Evolutionary conservation across 345 rosid species (phyloP).

Genomic region (Hibiscus syriacus): DNA sequence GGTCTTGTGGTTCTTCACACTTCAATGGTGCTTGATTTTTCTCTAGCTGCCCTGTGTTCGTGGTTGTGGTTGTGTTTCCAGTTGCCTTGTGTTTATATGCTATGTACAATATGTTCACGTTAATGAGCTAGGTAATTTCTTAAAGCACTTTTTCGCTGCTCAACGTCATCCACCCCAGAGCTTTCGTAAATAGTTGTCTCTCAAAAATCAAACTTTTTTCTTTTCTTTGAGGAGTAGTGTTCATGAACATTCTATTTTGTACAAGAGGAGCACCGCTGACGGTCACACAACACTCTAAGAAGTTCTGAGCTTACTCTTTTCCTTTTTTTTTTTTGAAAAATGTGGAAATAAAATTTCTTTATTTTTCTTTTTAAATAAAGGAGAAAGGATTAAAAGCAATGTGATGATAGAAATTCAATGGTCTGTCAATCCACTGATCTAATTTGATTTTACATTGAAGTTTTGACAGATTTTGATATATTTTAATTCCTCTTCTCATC

Average conservation of each 20-base stretch:
- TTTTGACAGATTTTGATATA: slow-evolving; percentile 54
- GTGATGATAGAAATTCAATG: slow-evolving; percentile 38
- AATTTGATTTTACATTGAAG: slow-evolving; percentile 37
- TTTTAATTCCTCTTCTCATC: background rate
- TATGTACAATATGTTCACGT: no score
- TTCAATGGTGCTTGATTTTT: no score
- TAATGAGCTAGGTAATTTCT: no score
- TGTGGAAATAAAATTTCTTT: background rate
- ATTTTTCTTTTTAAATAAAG: no score
- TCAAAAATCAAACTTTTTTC: background rate
- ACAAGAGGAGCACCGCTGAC: slow-evolving; percentile 26
- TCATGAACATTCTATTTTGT: slow-evolving; percentile 31
- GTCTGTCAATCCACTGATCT: slow-evolving; percentile 52
- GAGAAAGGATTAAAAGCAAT: slow-evolving; percentile 18
- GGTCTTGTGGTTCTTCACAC: no score
- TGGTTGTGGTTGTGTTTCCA: no score
- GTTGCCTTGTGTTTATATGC: no score
- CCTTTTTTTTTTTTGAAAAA: background rate
- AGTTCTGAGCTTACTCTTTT: slow-evolving; percentile 37
- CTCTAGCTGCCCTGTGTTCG: no score
- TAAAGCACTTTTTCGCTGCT: background rate
- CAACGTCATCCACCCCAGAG: accelerated
- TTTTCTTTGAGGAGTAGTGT: background rate
- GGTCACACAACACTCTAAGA: slow-evolving; percentile 57
- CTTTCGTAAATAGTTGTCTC: background rate